Conservation (phyloP, 805 yeast species). For the Starmerella ratchasimensis region DNA sequence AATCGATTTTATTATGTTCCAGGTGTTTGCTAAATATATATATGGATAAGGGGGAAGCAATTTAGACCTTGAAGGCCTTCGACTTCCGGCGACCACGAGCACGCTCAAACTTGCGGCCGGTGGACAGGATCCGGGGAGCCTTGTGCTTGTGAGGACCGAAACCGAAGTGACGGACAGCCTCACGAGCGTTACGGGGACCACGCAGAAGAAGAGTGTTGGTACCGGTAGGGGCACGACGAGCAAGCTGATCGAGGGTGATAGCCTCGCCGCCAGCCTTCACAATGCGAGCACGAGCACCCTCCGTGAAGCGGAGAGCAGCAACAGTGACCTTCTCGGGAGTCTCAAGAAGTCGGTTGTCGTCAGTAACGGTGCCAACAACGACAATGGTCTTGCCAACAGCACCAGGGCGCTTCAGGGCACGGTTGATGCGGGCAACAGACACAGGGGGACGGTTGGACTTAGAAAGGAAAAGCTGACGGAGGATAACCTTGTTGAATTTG, state of each 20-base stretch:
- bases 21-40: constrained; percentile 10
- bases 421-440: constrained; percentile 79
- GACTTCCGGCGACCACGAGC: constrained; percentile 99
- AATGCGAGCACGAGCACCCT: constrained; percentile 96
- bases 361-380: constrained; percentile 98
- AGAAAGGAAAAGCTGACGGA: constrained; percentile 88
- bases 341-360: constrained; percentile 84
- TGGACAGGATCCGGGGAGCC: constrained; percentile 96
- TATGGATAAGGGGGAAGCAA: constrained; percentile 7
- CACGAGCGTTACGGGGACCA: constrained; percentile 99
- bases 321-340: constrained; percentile 87
- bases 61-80: constrained; percentile 99
- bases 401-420: constrained; percentile 71
- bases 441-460: constrained; percentile 99
- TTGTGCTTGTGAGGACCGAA: constrained; percentile 99
- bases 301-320: constrained; percentile 99
- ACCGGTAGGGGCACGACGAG: constrained; percentile 98
- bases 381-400: constrained; percentile 85
- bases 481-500: constrained; percentile 95
- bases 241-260: constrained; percentile 97
- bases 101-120: constrained; percentile 99
- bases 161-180: constrained; percentile 99
- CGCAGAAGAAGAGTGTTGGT: constrained; percentile 94
- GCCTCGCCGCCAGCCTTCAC: constrained; percentile 99
- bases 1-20: not conserved